Base-by-base conservation (phyloP, 768 basidiomycete species). In the Melanogaster broomeanus region DNA sequence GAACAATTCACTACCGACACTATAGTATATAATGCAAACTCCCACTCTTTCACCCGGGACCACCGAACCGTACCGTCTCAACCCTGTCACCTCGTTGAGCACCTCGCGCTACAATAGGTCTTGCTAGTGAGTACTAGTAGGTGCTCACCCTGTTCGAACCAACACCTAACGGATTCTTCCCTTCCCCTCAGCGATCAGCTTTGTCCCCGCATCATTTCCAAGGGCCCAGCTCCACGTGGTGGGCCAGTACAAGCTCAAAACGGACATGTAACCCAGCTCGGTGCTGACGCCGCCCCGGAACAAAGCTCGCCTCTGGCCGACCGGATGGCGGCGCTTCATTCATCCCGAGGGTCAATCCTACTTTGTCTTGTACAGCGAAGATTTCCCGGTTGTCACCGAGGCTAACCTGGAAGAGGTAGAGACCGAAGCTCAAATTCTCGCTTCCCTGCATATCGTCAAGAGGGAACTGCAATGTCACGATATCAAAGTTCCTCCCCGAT, bases 271-370 rank as follows among this genome's bases (percentile, higher is more conserved):
- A 11, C 13, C 15, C 4, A 0, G 22, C 10, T 11, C 2, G 39
- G 8, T 7, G 40, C 56, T 53, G 41, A 57, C 49, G 3, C 13
- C 12, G 27, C 15, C 3, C 15, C n/a, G 12, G 12, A 46, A 51
- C 39, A 19, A 51, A 63, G 55, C 7, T 4, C 11, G 1, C 31
- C 42, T 2, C n/a, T 30, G 9, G 6, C 24, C 8, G n/a, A n/a
- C 8, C 47, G 18, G 35, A 48, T 87, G 85, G 85, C 61, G 65
- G 3, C 59, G 70, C 4, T 64, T 74, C 35, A 67, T 73, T 2
- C 84, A 87, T 42, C 84, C 85, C 0, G 85, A 87, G 57, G 85
- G 85, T 11, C 78, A 83, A 55, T 54, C 68, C 2, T 87, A 87
- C 59, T 85, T 79, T 55, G 18, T 54, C 2, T 34, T 55, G 12